Evolutionary conservation across 768 basidiomycete species (phyloP).

Genomic region (Rhizopogon vesiculosus): DNA sequence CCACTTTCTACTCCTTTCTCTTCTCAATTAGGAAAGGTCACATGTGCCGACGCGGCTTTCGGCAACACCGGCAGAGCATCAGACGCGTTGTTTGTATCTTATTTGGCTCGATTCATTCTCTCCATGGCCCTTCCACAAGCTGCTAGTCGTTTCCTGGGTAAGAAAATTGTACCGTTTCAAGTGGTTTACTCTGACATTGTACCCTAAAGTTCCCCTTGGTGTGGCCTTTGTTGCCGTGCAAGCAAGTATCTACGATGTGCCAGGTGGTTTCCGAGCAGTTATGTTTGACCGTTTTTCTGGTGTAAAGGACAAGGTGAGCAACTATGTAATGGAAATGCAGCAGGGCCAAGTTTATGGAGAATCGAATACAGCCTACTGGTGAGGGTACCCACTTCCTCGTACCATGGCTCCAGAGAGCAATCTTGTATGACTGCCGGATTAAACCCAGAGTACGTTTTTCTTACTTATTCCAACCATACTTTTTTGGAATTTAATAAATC

Average conservation of each 20-base stretch:
- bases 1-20: not conserved
- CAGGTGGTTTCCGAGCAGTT: slow-evolving; percentile 89
- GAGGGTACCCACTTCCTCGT: slow-evolving; percentile 97
- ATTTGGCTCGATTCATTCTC: slow-evolving; percentile 13
- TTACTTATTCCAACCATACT: not conserved
- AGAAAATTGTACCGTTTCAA: slow-evolving; percentile 8
- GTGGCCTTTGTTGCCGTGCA: slow-evolving; percentile 37
- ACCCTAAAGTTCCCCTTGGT: slow-evolving; percentile 30
- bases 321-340: not conserved
- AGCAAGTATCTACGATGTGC: slow-evolving; percentile 68
- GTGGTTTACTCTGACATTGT: slow-evolving; percentile 5
- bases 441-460: slow-evolving; percentile 75
- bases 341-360: slow-evolving; percentile 1
- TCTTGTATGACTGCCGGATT: slow-evolving; percentile 95
- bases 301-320: slow-evolving; percentile 70
- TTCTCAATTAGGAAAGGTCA: not conserved
- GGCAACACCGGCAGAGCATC: not conserved
- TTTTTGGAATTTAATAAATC: slow-evolving; percentile 2
- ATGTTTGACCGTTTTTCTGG: slow-evolving; percentile 98
- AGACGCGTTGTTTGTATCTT: slow-evolving; percentile 18
- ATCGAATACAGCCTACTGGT: slow-evolving; percentile 56
- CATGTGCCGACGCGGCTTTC: not conserved
- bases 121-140: slow-evolving; percentile 49
- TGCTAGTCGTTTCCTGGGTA: slow-evolving; percentile 47
- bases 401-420: slow-evolving; percentile 94